These are phyloP conservation scores for Aspergillus ustus DNA, from an alignment of 2,329 filamentous ascomycete species.

Conservation along the genomic window DNA sequence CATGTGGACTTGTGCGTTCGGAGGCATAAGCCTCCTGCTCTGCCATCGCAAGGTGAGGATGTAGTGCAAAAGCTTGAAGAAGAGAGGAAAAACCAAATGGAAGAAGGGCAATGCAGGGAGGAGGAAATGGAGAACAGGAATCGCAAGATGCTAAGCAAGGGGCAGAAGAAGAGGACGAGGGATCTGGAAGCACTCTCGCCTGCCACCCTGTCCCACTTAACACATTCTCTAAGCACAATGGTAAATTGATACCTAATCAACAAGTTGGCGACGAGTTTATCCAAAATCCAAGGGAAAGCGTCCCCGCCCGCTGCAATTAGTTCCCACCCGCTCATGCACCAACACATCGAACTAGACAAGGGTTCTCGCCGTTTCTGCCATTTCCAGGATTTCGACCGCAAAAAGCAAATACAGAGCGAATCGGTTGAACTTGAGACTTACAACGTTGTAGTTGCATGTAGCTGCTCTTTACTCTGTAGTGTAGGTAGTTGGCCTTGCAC, in stretches of 20 bases:
- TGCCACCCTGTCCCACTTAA: too few relatives aligned
- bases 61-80: background rate
- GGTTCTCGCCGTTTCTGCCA: background rate
- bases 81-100: background rate
- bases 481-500: too few relatives aligned
- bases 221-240: too few relatives aligned
- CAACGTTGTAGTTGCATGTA: too few relatives aligned
- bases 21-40: slow-evolving; percentile 3
- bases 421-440: too few relatives aligned
- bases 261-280: too few relatives aligned
- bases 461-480: too few relatives aligned
- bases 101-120: background rate
- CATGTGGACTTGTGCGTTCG: background rate
- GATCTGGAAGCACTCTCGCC: background rate
- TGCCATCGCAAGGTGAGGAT: background rate
- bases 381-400: too few relatives aligned
- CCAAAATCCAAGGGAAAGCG: too few relatives aligned
- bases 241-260: too few relatives aligned
- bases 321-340: background rate
- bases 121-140: background rate
- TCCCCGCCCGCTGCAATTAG: too few relatives aligned
- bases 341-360: background rate
- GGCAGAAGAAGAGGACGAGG: background rate
- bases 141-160: background rate
- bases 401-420: too few relatives aligned